Base-by-base conservation (phyloP, 2,329 filamentous ascomycete species). In the Penicillium olsonii region DNA sequence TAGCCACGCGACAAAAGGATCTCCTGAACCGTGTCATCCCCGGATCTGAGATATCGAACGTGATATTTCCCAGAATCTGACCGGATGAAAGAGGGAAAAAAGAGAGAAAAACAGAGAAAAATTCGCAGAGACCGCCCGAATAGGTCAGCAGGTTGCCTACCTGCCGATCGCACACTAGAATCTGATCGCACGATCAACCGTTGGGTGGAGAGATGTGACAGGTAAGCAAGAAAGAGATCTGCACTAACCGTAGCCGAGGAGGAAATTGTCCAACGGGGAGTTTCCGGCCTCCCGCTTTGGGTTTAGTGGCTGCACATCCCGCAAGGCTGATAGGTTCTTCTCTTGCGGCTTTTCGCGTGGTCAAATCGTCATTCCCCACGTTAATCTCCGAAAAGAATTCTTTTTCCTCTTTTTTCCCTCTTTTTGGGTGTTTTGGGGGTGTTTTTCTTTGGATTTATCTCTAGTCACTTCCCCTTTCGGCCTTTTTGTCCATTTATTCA, bases 171-270 rank as follows among this genome's bases (percentile, higher is more conserved):
- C 33, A 50, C 33, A 35, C 33, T 35, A 35, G 15, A 35, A 35
- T 43, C 38, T 45, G 56, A 59, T 57, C 57, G 59, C 66, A 62
- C 64, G 65, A 68, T 68, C 66, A 66, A 54, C 67, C 66, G 67
- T 69, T 69, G 63, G 68, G 64, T 66, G 65, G 62, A 64, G 63
- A 45, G 49, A 54, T 61, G 59, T 68, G 67, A 68, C 66, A 68
- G 65, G 66, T 62, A 42, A 59, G 54, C 54, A 62, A 35, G 33
- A 35, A 15, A 15, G 14, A 54, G 59, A 62, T 62, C 59, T 62
- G 59, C 59, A 62, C 59, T 62, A 62, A 52, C 48, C 51, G 55
- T 52, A 61, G 51, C 55, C 57, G 59, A 62, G 55, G 50, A 41
- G 12, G 49, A n/a, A 48, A 48, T 48, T 39, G n/a, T 37, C 45